These are phyloP conservation scores for Dipteronia sinensis DNA, from an alignment of 345 rosid species.

Conservation along the genomic window DNA sequence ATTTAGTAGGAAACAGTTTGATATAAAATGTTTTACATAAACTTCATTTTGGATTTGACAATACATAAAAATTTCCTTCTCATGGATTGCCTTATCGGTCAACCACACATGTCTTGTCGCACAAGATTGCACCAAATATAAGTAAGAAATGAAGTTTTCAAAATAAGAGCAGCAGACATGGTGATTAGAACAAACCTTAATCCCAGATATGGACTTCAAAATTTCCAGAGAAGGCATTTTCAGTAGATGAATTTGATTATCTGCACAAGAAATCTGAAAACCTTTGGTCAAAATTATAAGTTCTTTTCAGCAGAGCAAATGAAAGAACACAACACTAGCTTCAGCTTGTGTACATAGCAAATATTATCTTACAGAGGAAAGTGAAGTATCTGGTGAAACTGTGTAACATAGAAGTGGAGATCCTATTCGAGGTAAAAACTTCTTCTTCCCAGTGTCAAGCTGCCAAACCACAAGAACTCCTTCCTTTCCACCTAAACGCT, in stretches of 20 bases:
- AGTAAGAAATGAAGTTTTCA: not conserved
- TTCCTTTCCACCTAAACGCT: constrained; percentile 83
- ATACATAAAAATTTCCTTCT: not conserved
- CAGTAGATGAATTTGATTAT: constrained; percentile 88
- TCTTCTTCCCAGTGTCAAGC: constrained; percentile 94
- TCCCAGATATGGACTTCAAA: constrained; percentile 78
- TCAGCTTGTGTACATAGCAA: not conserved
- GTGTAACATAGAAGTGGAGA: constrained; percentile 78
- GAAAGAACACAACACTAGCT: constrained; percentile 9
- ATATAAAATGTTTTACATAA: not conserved
- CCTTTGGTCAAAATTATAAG: constrained; percentile 6
- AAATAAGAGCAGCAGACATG: not conserved
- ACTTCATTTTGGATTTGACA: not conserved
- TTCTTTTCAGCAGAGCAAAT: constrained; percentile 6
- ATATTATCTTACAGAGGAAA: constrained; percentile 71
- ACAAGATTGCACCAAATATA: not conserved
- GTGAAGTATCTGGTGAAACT: constrained; percentile 78
- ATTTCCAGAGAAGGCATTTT: constrained; percentile 93
- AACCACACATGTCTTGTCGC: constrained; percentile 15
- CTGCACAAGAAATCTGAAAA: constrained; percentile 90
- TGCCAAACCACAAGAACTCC: constrained; percentile 99
- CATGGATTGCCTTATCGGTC: constrained; percentile 7
- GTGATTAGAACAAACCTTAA: constrained; percentile 64
- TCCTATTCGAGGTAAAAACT: constrained; percentile 88
- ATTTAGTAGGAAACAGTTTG: not conserved